Evolutionary conservation across 1,284 basidiomycete genomes (phyloP), one percentile per base, ranked within the genome.

Genomic region (Melampsora larici-populina): DNA sequence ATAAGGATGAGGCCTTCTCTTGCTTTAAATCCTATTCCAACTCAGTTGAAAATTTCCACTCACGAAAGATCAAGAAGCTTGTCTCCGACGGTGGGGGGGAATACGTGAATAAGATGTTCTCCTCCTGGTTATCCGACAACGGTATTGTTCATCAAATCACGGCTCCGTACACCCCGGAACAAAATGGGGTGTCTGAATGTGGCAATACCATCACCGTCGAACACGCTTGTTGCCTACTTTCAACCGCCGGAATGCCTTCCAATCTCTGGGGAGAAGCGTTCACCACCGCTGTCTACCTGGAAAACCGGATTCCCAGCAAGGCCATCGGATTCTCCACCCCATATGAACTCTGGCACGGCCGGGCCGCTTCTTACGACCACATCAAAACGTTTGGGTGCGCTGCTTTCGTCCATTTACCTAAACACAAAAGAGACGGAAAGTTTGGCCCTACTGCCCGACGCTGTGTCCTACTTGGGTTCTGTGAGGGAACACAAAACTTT

Each of bases 281-380:
- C 24, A 2, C 49, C 1, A 69, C 67, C 2, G 48, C 67, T 2
- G 67, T 69, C 24, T 69, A 69, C n/a, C 48, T 69, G 11, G 67
- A 69, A n/a, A 69, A 69, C 48, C 21, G 49, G 13, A 69, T 51
- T 6, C 67, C 67, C n/a, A 51, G 62, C 40, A 66, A 66, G 48
- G 40, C 64, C 29, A 66, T 66, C 26, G 24, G 48, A 6, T 66
- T 66, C 64, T 66, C 64, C 6, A 36, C 64, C 2, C 64, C 64
- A 15, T 66, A 40, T 43, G 40, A 11, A 33, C 40, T 40, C 40
- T 66, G 64, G 64, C 26, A 15, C 26, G 64, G 64, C 36, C 40
- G 48, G 48, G 26, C 65, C 18, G 43, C 65, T 5, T 67, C 29
- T n/a, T n/a, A n/a, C n/a, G n/a, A n/a, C n/a, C 6, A n/a, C 2